Evolutionary conservation across 1,284 basidiomycete genomes (phyloP), one percentile per base, ranked within the genome.

Genomic region (Microbotryum silenes-acaulis): DNA sequence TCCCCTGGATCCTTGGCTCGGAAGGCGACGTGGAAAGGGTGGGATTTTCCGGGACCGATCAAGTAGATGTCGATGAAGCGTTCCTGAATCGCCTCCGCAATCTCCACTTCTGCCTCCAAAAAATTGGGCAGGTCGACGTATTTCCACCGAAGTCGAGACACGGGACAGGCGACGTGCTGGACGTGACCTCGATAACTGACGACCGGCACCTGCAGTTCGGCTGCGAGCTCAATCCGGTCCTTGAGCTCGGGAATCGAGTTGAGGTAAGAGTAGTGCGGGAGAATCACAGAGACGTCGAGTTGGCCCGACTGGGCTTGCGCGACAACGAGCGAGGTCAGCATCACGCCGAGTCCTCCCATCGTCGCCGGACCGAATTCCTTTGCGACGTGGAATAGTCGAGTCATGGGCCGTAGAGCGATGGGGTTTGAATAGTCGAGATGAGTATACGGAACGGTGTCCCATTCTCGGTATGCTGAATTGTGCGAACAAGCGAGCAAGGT

Each of bases 361-460:
- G 64, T 63, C 18, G 64, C 64, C 16, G 64, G 62, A 7, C 64
- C 64, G 4, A 66, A 66, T 53, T 66, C 64, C 37, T 66, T 66
- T 21, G 64, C 47, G 54, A 66, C 62, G 21, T 66, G 64, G 27
- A 66, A 54, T 29, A 66, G 48, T 5, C 62, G 64, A 6, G 59
- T 56, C 3, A 44, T 29, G 2, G 56, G 56, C 1, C 25, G 25
- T 4, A 61, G 55, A 5, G 16, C 10, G 6, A 61, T 42, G 31
- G 62, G 46, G 0, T 2, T 1, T 1, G 62, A 56, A 3, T 47
- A 23, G 46, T 64, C 48, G 52, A 66, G 59, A 16, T 66, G 64
- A 4, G 29, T 58, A n/a, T 66, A 66, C 7, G 42, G 37, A 16
- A 56, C 37, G 9, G 33, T 48, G 8, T 27, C 27, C 42, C 46